A percentile compares a stretch with the other conserved stretches of the same genome.
These are phyloP conservation scores for Fusarium solani-melongenae DNA, from an alignment of 2,329 filamentous ascomycete species.

Conservation along the genomic window DNA sequence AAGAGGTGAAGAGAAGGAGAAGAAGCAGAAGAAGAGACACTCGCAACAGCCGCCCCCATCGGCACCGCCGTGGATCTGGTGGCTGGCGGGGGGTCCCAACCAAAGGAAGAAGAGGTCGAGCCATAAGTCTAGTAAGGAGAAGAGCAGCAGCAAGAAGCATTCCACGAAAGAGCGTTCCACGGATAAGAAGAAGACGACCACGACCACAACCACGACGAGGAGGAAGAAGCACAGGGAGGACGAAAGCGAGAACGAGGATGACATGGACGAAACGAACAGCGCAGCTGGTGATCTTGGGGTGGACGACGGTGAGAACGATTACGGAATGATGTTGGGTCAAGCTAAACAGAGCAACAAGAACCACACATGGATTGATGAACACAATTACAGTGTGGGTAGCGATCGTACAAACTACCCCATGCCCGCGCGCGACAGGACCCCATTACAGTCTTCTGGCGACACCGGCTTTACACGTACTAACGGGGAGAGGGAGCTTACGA, in stretches of 20 bases:
- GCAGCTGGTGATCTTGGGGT: neutral
- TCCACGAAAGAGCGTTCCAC: neutral
- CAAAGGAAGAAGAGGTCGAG: neutral
- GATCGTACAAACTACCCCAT: neutral
- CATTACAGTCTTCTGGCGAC: neutral
- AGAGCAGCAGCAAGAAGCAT: neutral
- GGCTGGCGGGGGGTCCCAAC: neutral
- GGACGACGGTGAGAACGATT: conserved; percentile 4
- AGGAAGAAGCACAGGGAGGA: neutral
- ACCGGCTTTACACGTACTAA: neutral
- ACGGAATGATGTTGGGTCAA: neutral
- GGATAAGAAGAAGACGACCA: neutral
- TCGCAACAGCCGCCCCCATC: neutral
- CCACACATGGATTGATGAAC: neutral
- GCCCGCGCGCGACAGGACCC: neutral
- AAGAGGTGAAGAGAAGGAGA: neutral
- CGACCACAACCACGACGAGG: neutral
- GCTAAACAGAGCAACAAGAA: conserved; percentile 7
- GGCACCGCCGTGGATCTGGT: neutral
- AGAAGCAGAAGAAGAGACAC: conserved; percentile 3
- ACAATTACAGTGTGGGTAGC: neutral
- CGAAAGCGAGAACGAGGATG: neutral
- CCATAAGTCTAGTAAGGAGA: neutral
- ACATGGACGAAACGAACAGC: neutral
- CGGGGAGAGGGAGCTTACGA: neutral